Evolutionary conservation across 2,329 filamentous ascomycete species (phyloP).

Genomic region (Colletotrichum plurivorum): DNA sequence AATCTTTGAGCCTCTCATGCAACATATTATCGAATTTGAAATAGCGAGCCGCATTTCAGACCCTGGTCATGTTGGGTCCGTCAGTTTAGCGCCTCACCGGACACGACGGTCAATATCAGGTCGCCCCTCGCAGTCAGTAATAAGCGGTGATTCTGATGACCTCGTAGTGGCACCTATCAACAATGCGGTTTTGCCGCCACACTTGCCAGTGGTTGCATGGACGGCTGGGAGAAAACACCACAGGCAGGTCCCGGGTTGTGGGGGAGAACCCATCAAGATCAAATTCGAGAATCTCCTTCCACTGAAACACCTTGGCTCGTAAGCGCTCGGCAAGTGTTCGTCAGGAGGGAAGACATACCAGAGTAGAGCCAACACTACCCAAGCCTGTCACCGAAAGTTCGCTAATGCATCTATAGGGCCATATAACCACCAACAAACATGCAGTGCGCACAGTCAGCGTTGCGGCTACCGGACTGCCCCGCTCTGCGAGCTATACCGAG

Average conservation of each 20-base stretch:
- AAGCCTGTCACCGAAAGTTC: background rate
- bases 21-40: too few species aligned
- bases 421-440: background rate
- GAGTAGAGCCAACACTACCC: background rate
- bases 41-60: too few species aligned
- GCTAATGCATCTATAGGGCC: conserved; percentile 14
- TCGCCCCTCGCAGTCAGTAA: too few species aligned
- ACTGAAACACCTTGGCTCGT: background rate
- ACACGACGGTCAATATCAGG: too few species aligned
- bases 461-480: background rate
- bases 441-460: conserved; percentile 25
- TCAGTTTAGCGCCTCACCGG: too few species aligned
- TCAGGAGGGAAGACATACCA: background rate
- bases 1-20: too few species aligned
- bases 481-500: background rate
- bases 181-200: background rate
- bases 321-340: too few species aligned
- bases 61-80: too few species aligned
- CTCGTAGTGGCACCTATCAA: background rate
- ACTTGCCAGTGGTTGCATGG: background rate
- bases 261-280: background rate
- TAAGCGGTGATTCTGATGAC: too few species aligned
- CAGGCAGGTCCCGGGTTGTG: background rate
- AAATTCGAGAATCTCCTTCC: background rate
- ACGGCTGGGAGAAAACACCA: background rate